phyloP scores from a whole-genome alignment of 495 filamentous ascomycete genomes.

The Neurospora tetrasperma region DNA sequence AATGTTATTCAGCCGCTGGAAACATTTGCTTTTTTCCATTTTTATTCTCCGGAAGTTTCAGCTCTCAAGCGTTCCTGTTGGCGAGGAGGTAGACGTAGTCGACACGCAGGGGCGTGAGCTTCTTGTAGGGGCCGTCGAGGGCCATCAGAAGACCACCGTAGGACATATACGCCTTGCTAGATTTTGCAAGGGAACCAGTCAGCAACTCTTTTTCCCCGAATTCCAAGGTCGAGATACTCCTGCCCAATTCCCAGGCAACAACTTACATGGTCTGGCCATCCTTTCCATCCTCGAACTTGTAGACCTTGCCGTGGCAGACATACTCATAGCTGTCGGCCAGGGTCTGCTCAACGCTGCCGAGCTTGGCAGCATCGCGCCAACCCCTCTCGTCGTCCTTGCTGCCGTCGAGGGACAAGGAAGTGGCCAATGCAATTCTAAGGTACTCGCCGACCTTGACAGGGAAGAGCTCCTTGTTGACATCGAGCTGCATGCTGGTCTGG shows the following conservation, averaged over 20 bases:
- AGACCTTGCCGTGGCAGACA: conserved; percentile 95
- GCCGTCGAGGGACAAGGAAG: conserved; percentile 78
- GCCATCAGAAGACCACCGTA: conserved; percentile 87
- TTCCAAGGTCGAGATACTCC: background rate
- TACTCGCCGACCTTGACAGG: conserved; percentile 61
- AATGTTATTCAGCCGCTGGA: background rate
- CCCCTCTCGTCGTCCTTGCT: conserved; percentile 55
- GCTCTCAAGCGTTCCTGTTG: conserved; percentile 18
- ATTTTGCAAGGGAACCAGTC: conserved; percentile 6
- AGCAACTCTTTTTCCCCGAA: conserved; percentile 3
- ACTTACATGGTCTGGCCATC: conserved; percentile 77
- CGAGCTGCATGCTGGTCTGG: conserved; percentile 66
- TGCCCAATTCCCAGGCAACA: background rate
- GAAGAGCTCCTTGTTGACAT: conserved; percentile 92
- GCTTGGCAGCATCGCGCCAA: conserved; percentile 65
- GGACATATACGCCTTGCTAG: conserved; percentile 80
- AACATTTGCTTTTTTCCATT: background rate
- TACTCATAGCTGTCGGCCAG: conserved; percentile 93
- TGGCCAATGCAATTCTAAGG: conserved; percentile 68
- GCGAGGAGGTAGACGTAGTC: conserved; percentile 84
- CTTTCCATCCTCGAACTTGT: conserved; percentile 83
- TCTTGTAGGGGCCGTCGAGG: conserved; percentile 91
- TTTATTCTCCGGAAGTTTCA: background rate
- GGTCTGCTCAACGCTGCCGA: conserved; percentile 47
- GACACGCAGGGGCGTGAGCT: conserved; percentile 77